phyloP scores from a whole-genome alignment of 306 rosid species.

The Sesbania bispinosa region DNA sequence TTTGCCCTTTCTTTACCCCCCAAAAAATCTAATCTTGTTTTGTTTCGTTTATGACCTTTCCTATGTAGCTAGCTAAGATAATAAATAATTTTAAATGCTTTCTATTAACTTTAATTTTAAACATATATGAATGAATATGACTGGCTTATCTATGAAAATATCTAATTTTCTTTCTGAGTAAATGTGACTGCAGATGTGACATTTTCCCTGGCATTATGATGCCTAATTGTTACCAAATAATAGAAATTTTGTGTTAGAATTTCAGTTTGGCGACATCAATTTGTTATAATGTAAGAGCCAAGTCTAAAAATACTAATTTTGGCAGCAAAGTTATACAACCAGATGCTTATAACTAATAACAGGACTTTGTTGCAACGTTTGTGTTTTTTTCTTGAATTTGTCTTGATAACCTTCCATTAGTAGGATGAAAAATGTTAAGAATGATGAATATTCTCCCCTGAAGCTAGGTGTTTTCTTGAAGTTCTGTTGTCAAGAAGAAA shows the following conservation, averaged over 20 bases:
- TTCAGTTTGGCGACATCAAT: background rate
- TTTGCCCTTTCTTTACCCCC: background rate
- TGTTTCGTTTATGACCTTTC: slow-evolving; percentile 2
- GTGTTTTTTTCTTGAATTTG: slow-evolving; percentile 11
- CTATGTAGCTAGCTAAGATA: slow-evolving; percentile 26
- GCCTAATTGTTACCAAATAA: background rate
- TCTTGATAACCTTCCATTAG: background rate
- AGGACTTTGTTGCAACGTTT: background rate
- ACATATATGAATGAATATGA: background rate
- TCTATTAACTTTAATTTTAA: background rate
- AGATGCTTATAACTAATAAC: background rate
- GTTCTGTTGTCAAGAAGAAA: background rate
- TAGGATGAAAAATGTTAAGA: background rate
- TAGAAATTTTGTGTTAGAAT: background rate
- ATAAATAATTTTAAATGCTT: slow-evolving; percentile 28
- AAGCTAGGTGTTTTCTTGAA: background rate
- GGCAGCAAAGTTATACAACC: background rate
- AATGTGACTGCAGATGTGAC: background rate
- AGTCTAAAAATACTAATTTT: background rate
- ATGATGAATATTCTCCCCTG: background rate
- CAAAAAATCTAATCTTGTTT: slow-evolving; percentile 14
- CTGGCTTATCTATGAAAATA: slow-evolving; percentile 22
- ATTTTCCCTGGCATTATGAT: slow-evolving; percentile 8
- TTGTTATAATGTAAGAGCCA: slow-evolving; percentile 10
- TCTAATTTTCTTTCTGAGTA: slow-evolving; percentile 1